Conservation (phyloP, 2,329 filamentous ascomycete genomes). For the Aspergillus neotritici region DNA sequence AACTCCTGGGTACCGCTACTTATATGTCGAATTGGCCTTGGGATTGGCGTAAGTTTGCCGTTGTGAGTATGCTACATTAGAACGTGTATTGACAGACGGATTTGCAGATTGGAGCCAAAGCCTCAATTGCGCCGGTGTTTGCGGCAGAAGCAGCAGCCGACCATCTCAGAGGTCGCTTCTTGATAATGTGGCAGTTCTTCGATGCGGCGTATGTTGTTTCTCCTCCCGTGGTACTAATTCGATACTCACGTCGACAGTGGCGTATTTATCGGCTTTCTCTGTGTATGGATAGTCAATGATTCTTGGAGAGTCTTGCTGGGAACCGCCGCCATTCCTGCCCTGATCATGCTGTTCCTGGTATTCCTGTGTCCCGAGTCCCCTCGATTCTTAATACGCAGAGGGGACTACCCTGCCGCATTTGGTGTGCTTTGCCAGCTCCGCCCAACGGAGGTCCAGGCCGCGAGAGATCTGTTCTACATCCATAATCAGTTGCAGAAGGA, state of each 20-base stretch:
- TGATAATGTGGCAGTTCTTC: constrained; percentile 23
- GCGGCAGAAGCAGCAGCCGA: constrained; percentile 18
- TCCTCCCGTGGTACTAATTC: too few species aligned
- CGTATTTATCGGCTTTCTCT: constrained; percentile 13
- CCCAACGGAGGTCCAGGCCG: constrained; percentile 30
- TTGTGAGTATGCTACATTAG: not conserved
- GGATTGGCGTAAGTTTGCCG: constrained; percentile 19
- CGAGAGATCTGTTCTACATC: constrained; percentile 33
- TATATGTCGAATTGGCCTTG: constrained; percentile 24
- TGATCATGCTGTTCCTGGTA: constrained; percentile 43
- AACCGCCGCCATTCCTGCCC: constrained; percentile 44
- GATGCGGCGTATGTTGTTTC: constrained; percentile 14
- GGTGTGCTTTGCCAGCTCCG: constrained; percentile 31
- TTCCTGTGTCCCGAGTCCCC: constrained; percentile 40
- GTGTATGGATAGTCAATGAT: constrained; percentile 21
- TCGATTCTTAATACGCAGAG: constrained; percentile 35
- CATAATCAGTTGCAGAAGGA: constrained; percentile 30
- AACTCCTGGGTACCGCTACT: constrained; percentile 23
- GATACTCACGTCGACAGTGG: constrained; percentile 3
- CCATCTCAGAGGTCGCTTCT: constrained; percentile 12
- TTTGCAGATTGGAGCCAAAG: constrained; percentile 18
- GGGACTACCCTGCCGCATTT: constrained; percentile 25
- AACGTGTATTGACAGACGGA: not conserved
- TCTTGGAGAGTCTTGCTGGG: constrained; percentile 44
- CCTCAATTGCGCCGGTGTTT: constrained; percentile 20